Base-by-base conservation (phyloP, 345 rosid species). In the Euphorbia pulcherrima region DNA sequence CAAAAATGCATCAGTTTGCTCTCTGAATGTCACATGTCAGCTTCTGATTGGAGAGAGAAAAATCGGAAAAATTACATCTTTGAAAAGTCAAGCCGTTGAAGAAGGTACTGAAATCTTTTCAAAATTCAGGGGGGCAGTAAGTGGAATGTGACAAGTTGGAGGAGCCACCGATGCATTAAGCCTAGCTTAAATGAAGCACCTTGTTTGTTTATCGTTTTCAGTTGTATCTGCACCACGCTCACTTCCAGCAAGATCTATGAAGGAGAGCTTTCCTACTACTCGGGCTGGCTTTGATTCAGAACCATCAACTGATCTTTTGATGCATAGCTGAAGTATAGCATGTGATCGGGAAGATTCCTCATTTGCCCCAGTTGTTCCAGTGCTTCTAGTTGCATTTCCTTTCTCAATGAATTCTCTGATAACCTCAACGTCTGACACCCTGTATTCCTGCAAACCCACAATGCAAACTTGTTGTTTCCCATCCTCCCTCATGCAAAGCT, bases 141-240 rank as follows among this genome's bases (percentile, higher is more conserved):
- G n/a, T n/a, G n/a, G n/a, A n/a, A n/a, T n/a, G n/a, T n/a, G n/a
- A n/a, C n/a, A n/a, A n/a, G n/a, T n/a, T n/a, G n/a, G n/a, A n/a
- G n/a, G n/a, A n/a, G n/a, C n/a, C n/a, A n/a, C n/a, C n/a, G n/a
- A n/a, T n/a, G n/a, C n/a, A n/a, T n/a, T n/a, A n/a, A n/a, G n/a
- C n/a, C n/a, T n/a, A n/a, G n/a, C n/a, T n/a, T n/a, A n/a, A n/a
- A n/a, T n/a, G n/a, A n/a, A n/a, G n/a, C n/a, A 86, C 92, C 92
- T 84, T 21, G 92, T 87, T 48, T 80, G 87, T 71, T 85, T 83
- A 71, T 87, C 87, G 79, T 85, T 87, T 56, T 87, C 92, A 44
- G 86, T 87, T 17, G 92, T 87, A 79, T 87, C 92, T 30, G 89
- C 89, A 55, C 92, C 92, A 3, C 87, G 86, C 78, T 87, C 92